phyloP scores from a whole-genome alignment of 2,329 filamentous ascomycete species.

The Stemphylium beticola region DNA sequence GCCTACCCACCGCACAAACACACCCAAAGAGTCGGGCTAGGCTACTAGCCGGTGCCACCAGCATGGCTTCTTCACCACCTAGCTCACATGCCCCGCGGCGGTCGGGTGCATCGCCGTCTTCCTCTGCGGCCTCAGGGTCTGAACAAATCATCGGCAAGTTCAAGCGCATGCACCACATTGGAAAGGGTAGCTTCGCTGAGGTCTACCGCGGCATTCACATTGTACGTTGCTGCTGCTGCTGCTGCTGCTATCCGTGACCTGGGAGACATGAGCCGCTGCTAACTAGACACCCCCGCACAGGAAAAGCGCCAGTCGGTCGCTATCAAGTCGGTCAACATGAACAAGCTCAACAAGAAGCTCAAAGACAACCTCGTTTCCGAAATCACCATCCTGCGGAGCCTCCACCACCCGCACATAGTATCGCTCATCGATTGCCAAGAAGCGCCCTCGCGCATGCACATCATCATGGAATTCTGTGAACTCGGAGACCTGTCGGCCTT shows the following conservation, averaged over 20 bases:
- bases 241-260: background rate
- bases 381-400: conserved; percentile 90
- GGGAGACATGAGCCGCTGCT: background rate
- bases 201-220: conserved; percentile 88
- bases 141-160: conserved; percentile 72
- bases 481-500: conserved; percentile 93
- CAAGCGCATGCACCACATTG: conserved; percentile 84
- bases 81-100: conserved; percentile 44
- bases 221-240: conserved; percentile 56
- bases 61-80: conserved; percentile 44
- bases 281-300: conserved; percentile 54
- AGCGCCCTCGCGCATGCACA: conserved; percentile 84
- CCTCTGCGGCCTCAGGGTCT: conserved; percentile 30
- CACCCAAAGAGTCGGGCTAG: conserved; percentile 20
- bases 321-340: conserved; percentile 93
- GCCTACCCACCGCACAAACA: conserved; percentile 4
- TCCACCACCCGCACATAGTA: conserved; percentile 96
- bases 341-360: conserved; percentile 91
- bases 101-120: conserved; percentile 43
- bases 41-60: conserved; percentile 43
- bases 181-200: conserved; percentile 95
- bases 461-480: conserved; percentile 99
- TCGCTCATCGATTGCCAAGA: conserved; percentile 94
- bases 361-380: conserved; percentile 95
- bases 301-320: conserved; percentile 82